Base-by-base conservation (phyloP, 2,329 filamentous ascomycete species). In the Lomentospora prolificans region DNA sequence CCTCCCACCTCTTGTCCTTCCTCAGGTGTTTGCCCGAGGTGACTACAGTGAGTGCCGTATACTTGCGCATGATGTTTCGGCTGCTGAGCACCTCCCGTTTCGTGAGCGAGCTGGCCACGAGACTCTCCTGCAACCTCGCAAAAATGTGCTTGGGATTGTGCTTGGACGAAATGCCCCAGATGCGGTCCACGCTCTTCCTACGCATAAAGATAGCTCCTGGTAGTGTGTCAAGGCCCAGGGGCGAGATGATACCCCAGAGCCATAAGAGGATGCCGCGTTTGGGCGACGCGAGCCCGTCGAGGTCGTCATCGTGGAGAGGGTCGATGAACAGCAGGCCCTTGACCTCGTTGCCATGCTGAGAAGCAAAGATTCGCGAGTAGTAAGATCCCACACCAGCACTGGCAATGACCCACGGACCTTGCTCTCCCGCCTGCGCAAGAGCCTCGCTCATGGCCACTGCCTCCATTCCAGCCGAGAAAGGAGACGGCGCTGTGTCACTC, bases 401-500 rank as follows among this genome's bases (percentile, higher is more conserved):
- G 33, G 90, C 86, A 4, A 96, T 75, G 27, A 99, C 79, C 87
- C 89, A 99, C 0, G 94, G 92, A 0, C 92, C 91, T 51, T 84
- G 77, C 71, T 97, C 94, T 25, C 86, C 90, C 3, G 87, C 83
- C 41, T 82, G 76, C 2, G 86, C 85, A 4, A 99, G 79, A 2
- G 90, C 89, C 72, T 97, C 91, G 46, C 89, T 91, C 25, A 97
- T 75, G 0, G 85, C 89, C 64, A 96, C 90, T 4, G 89, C 85
- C n/a, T 88, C 86, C 81, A 96, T 96, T 46, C 91, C 90, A 3
- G 90, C 92, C 4, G 89, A 95, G 63, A 96, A 85, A 0, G 94
- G 94, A 4, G 91, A 96, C 2, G 94, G 94, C 0, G 92, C 90
- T 56, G 94, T 92, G 70, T 99, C 94, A 50, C 80, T 84, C 77